A percentile compares a stretch with the other conserved stretches of the same genome.
phyloP scores from a whole-genome alignment of 169 alveolate genomes.

The Plasmodium blacklocki region DNA sequence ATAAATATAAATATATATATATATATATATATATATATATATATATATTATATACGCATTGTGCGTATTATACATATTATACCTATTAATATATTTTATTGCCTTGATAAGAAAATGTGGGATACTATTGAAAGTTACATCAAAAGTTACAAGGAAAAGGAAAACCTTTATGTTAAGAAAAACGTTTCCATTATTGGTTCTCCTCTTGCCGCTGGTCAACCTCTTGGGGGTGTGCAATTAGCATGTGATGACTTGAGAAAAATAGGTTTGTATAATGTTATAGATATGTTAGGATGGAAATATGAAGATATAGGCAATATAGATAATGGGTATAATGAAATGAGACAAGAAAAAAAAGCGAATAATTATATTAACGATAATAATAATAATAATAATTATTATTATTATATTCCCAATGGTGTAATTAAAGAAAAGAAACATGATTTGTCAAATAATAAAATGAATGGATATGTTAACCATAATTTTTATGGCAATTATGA shows the following conservation, averaged over 20 bases:
- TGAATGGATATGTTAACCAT: background rate
- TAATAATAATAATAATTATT: background rate
- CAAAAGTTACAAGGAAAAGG: conserved; percentile 18
- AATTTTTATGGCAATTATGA: background rate
- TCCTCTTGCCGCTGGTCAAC: conserved; percentile 55
- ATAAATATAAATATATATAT: too few relatives aligned
- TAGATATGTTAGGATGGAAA: conserved; percentile 32
- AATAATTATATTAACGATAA: background rate
- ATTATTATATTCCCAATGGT: background rate
- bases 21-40: too few relatives aligned
- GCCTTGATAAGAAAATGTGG: background rate
- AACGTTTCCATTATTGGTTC: conserved; percentile 54
- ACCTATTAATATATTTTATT: background rate
- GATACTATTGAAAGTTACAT: conserved; percentile 25
- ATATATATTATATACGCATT: too few relatives aligned
- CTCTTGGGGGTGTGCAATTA: conserved; percentile 42
- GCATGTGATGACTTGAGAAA: conserved; percentile 60
- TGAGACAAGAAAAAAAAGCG: background rate
- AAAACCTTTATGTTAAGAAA: conserved; percentile 29
- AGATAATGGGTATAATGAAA: background rate
- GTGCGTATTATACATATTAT: too few relatives aligned
- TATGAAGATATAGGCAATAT: conserved; percentile 68
- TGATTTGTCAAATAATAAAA: background rate
- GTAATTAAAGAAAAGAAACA: conserved; percentile 1
- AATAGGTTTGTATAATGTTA: conserved; percentile 35